These are phyloP conservation scores for sunflower (Helianthus annuus) DNA, from an alignment of 129 eudicot species.

Conservation along the genomic window HanXRQr2.0-SUNRISE NC_035440.2:11795407-11795906, in stretches of 20 bases:
- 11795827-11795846: conserved; percentile 39
- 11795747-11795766: conserved; percentile 23
- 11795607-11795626: conserved; percentile 74
- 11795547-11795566: background rate
- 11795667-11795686: conserved; percentile 92
- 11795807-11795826: conserved; percentile 52
- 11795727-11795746: conserved; percentile 18
- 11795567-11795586: too few species aligned
- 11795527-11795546: background rate
- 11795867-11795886: conserved; percentile 1
- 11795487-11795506: too few species aligned
- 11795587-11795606: conserved; percentile 24
- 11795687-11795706: conserved; percentile 86
- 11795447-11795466: background rate
- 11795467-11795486: too few species aligned
- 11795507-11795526: background rate
- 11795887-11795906: conserved; percentile 23
- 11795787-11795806: conserved; percentile 28
- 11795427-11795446: too few species aligned
- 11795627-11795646: conserved; percentile 53
- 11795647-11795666: conserved; percentile 57
- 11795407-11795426: too few species aligned
- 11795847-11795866: conserved; percentile 11
- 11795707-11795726: conserved; percentile 1
- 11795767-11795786: conserved; percentile 12